Conservation (phyloP, 176 grass and related monocot genomes). For the Hordeum marinum region DNA sequence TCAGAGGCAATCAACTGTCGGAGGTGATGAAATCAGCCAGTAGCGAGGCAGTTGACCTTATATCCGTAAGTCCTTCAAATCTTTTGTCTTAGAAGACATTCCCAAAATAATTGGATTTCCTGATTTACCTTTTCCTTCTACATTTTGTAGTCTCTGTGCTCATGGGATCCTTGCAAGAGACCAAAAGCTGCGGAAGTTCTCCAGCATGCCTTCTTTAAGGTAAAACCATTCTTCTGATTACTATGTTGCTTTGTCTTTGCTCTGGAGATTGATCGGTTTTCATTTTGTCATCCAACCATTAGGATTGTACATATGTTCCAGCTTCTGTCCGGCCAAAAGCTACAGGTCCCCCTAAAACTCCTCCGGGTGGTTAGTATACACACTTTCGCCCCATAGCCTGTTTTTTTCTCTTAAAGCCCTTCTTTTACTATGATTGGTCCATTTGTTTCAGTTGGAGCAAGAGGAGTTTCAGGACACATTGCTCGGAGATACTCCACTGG, state of each 20-base stretch:
- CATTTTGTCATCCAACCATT: slow-evolving; percentile 12
- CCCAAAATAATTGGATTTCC: background rate
- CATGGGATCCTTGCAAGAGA: slow-evolving; percentile 91
- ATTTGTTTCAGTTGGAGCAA: slow-evolving; percentile 50
- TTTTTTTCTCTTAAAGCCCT: background rate
- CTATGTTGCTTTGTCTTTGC: background rate
- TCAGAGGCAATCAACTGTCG: slow-evolving; percentile 51
- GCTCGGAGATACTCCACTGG: slow-evolving; percentile 59
- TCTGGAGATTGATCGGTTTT: slow-evolving; percentile 8
- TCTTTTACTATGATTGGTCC: background rate
- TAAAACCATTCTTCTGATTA: slow-evolving; percentile 8
- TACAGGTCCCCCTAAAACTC: slow-evolving; percentile 57
- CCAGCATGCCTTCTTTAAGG: slow-evolving; percentile 87
- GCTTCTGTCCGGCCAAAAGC: slow-evolving; percentile 55
- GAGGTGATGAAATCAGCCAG: slow-evolving; percentile 67
- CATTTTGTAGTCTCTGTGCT: slow-evolving; percentile 65
- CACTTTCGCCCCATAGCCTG: background rate
- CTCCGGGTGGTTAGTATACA: slow-evolving; percentile 68
- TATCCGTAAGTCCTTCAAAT: slow-evolving; percentile 56
- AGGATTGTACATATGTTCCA: slow-evolving; percentile 43
- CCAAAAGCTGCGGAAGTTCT: slow-evolving; percentile 86
- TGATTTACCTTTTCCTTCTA: background rate
- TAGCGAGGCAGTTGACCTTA: slow-evolving; percentile 64
- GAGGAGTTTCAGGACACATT: slow-evolving; percentile 44
- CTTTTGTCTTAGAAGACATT: slow-evolving; percentile 5